Percentiles rank a stretch among this genome's conserved stretches.
Conservation (phyloP, 768 basidiomycete genomes). For the Amanita muscaria region DNA sequence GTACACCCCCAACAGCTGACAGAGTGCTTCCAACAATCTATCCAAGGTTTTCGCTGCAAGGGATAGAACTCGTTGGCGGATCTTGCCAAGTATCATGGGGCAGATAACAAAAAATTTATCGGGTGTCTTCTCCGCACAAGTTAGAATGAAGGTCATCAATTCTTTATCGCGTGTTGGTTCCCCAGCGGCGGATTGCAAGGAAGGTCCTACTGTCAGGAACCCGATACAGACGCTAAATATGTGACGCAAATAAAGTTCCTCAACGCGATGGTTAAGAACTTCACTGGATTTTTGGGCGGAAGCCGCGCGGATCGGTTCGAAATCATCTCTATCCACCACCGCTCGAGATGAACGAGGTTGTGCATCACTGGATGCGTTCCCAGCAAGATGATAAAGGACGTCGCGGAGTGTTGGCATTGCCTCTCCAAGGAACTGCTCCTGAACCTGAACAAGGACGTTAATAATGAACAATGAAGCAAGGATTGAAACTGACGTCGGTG, state of each 20-base stretch:
- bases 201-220: conserved; percentile 55
- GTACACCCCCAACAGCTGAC: conserved; percentile 43
- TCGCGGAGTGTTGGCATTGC: conserved; percentile 26
- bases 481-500: conserved; percentile 50
- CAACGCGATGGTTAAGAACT: conserved; percentile 18
- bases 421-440: conserved; percentile 6
- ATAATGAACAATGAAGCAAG: background rate
- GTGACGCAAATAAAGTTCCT: conserved; percentile 21
- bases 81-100: conserved; percentile 44
- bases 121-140: conserved; percentile 30
- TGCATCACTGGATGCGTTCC: conserved; percentile 16
- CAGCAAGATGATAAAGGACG: conserved; percentile 31
- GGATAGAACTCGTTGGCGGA: conserved; percentile 45
- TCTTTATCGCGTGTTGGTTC: conserved; percentile 57
- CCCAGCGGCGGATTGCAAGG: conserved; percentile 48
- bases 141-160: conserved; percentile 43
- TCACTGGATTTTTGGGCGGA: conserved; percentile 23
- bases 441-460: conserved; percentile 4
- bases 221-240: conserved; percentile 46
- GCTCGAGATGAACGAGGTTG: conserved; percentile 19
- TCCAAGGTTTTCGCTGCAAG: conserved; percentile 44
- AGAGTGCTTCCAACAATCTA: conserved; percentile 45
- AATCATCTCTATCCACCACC: conserved; percentile 44
- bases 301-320: conserved; percentile 41
- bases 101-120: conserved; percentile 54